Evolutionary conservation across 805 yeast genomes (phyloP), one percentile per base, ranked within the genome.

Genomic region (Spencermartinsiella europaea): DNA sequence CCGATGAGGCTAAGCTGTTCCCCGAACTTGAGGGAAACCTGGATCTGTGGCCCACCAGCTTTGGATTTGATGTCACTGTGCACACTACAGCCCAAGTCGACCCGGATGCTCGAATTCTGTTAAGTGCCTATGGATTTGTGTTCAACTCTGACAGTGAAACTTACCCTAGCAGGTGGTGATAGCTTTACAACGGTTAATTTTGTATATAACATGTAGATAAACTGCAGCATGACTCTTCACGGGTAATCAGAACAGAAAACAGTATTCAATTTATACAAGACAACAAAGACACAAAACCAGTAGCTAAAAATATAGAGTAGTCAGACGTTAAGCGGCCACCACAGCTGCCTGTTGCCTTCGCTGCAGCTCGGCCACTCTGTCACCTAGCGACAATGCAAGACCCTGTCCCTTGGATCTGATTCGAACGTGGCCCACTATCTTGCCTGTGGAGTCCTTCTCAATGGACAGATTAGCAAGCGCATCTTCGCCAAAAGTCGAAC

Each of bases 331-430:
- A 36, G 12, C 19, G 4, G 33, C 19, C 15, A 17, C 31, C 21
- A 44, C 37, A 38, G 19, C 21, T 17, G 25, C 33, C 31, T 31
- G 16, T 25, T 34, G 46, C 39, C 52, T 54, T 21, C 39, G 91
- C 84, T 64, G 88, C 79, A 45, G 86, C 74, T 44, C 64, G 17
- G 96, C 95, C 45, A 91, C 93, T 59, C 89, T 79, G 61, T 93
- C 98, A 52, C 99, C 99, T 57, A 95, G 73, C 2, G 95, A 83
- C 52, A 95, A 72, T 5, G 99, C 99, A 54, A 95, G 75, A 3
- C 99, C 99, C 73, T 95, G 98, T 19, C 97, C 96, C 77, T 91
- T 90, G 15, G 97, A 85, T 69, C 99, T 81, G 60, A 93, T 90
- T 70, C 99, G 81, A 39, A 90, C 95, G 62, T 90, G 95, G 5